A percentile compares a stretch with the other conserved stretches of the same genome.
These are phyloP conservation scores for barrel medic (Medicago truncatula) DNA, from an alignment of 306 rosid species.

Conservation along the genomic window DNA sequence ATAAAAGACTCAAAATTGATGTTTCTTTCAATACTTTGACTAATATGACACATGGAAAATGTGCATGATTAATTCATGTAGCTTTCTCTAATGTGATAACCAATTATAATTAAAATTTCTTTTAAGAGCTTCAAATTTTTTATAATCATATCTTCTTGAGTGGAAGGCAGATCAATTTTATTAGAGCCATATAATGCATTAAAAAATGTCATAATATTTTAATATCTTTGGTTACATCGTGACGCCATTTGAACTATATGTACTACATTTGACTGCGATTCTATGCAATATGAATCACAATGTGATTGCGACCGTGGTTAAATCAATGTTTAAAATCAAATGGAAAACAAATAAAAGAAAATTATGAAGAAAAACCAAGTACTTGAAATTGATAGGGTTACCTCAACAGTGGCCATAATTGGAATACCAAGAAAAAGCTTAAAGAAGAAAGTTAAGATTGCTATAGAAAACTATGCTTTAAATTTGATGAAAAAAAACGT, in stretches of 20 bases:
- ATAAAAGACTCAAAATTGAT: neutral
- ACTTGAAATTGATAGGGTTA: constrained; percentile 25
- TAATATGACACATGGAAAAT: neutral
- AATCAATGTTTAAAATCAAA: neutral
- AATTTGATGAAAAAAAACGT: constrained; percentile 45
- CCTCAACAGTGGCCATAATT: constrained; percentile 79
- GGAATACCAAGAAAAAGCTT: constrained; percentile 26
- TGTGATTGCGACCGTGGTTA: neutral
- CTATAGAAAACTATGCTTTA: constrained; percentile 13
- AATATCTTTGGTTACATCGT: neutral
- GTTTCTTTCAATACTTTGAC: neutral
- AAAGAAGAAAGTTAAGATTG: constrained; percentile 20
- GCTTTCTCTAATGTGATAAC: neutral
- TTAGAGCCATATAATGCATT: neutral
- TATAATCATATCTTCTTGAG: neutral
- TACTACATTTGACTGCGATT: neutral
- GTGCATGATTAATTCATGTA: neutral
- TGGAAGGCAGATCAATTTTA: neutral
- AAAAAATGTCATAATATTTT: neutral
- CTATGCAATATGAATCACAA: neutral
- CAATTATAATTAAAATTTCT: no score
- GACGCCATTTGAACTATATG: neutral
- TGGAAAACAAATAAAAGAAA: neutral
- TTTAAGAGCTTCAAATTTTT: neutral
- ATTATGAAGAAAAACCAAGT: neutral